Evolutionary conservation across 495 filamentous ascomycete species (phyloP), one percentile per base, ranked within the genome.

Genomic region (Penicillium parvum): DNA sequence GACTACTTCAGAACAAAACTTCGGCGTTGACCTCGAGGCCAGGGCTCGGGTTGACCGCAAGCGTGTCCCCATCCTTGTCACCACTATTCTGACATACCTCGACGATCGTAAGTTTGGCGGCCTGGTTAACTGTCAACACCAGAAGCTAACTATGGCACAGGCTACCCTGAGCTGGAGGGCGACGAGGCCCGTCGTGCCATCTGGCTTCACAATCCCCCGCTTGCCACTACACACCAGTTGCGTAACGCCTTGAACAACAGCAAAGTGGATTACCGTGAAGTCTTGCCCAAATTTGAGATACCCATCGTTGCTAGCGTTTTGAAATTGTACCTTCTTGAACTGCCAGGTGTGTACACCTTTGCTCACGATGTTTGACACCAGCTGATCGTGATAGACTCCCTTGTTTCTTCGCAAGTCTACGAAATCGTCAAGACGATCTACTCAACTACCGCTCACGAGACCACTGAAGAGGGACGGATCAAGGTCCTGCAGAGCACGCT

Each of bases 361-460:
- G 23, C n/a, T 20, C 15, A 7, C 12, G 28, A 14, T 43, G 23
- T 17, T 12, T 16, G 9, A 18, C 5, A 32, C 3, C 23, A 16
- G 19, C 37, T 59, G 32, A 56, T 28, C n/a, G 8, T 12, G 15
- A 8, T 52, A 87, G 92, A 99, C 64, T 96, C 92, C 15, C 79
- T 99, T 43, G 94, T 99, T 48, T 97, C 94, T 35, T 96, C 89
- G 17, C 90, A 96, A 60, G 89, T 96, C 47, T 99, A 99, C 64
- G 92, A 99, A 73, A 96, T 99, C 60, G 84, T 99, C 53, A 88
- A 96, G 63, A 96, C 88, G 1, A 95, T 97, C 43, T 99, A 99
- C 66, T 73, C 74, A 11, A 72, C 75, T 15, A 84, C 81, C 37
- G 88, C 86, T 20, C 81, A 89, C 21, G 82, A 90, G 45, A 76